Evolutionary conservation across 116 monocot genomes (phyloP).

Genomic region (Phalaenopsis hybrid): DNA sequence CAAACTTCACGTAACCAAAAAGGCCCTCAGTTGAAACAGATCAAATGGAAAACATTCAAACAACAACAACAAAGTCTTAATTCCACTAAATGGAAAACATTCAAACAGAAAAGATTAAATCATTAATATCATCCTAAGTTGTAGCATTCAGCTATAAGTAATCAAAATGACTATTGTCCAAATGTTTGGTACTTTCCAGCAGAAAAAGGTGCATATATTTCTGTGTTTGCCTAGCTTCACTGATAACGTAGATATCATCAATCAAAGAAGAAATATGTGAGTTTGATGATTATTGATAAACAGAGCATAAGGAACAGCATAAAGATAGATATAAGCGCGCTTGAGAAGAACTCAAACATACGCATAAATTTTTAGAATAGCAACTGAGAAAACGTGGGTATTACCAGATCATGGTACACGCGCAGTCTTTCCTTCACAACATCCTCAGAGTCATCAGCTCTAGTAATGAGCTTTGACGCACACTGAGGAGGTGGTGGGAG

Average conservation of each 20-base stretch:
- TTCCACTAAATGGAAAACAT: neutral
- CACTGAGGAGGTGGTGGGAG: slow-evolving; percentile 82
- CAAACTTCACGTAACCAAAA: neutral
- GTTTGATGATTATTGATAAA: neutral
- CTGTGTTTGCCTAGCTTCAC: neutral
- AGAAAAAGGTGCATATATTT: neutral
- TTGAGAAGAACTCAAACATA: neutral
- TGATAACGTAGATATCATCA: neutral
- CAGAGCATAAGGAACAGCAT: neutral
- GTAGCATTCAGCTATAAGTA: neutral
- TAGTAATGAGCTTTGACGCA: slow-evolving; percentile 66
- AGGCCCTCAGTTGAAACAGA: neutral
- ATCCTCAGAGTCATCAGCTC: slow-evolving; percentile 84
- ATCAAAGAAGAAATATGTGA: neutral
- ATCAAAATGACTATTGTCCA: neutral
- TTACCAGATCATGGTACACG: slow-evolving; percentile 79
- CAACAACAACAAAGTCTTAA: neutral
- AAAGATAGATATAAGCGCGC: neutral
- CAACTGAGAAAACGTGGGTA: neutral
- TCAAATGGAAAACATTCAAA: neutral
- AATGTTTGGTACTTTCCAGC: neutral
- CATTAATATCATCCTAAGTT: neutral
- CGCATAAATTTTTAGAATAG: neutral
- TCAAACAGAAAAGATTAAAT: neutral
- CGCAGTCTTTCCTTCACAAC: slow-evolving; percentile 84